Conservation (phyloP, 345 rosid species). For the Corchorus capsularis region DNA sequence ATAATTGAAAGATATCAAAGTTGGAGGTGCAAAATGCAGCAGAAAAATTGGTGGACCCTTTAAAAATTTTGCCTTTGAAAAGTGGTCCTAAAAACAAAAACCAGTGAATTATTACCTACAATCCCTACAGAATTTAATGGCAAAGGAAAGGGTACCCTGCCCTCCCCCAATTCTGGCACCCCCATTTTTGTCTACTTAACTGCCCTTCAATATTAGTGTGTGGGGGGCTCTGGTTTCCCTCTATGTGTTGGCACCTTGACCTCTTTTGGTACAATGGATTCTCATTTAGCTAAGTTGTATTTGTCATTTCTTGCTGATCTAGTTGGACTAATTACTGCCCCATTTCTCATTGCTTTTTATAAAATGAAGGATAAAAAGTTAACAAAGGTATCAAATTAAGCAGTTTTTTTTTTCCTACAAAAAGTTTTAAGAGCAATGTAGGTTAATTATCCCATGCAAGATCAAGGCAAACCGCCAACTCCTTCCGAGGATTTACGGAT, state of each 20-base stretch:
- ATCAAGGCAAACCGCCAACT: too few species aligned
- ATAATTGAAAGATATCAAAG: slow-evolving; percentile 16
- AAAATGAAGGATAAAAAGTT: too few species aligned
- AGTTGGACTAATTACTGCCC: not conserved
- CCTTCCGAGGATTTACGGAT: too few species aligned
- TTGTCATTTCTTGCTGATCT: slow-evolving; percentile 19
- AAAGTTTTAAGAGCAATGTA: too few species aligned
- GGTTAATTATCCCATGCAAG: too few species aligned
- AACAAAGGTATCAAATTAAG: too few species aligned
- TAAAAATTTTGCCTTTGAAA: not conserved
- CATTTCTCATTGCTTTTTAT: not conserved
- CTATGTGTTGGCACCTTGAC: slow-evolving; percentile 6
- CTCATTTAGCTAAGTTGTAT: slow-evolving; percentile 6
- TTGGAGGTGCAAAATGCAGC: not conserved
- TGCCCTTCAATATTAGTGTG: not conserved
- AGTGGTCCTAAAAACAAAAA: slow-evolving; percentile 25
- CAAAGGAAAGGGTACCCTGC: slow-evolving; percentile 18
- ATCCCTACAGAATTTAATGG: slow-evolving; percentile 36
- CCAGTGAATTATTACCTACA: slow-evolving; percentile 9
- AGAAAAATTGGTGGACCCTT: slow-evolving; percentile 23
- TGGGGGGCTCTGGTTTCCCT: slow-evolving; percentile 8
- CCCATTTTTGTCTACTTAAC: slow-evolving; percentile 10
- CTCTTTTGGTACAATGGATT: slow-evolving; percentile 23
- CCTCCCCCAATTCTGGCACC: slow-evolving; percentile 12
- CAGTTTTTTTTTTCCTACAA: too few species aligned